phyloP scores from a whole-genome alignment of 73 alveolate species.

The Tetrahymena elliotti region DNA sequence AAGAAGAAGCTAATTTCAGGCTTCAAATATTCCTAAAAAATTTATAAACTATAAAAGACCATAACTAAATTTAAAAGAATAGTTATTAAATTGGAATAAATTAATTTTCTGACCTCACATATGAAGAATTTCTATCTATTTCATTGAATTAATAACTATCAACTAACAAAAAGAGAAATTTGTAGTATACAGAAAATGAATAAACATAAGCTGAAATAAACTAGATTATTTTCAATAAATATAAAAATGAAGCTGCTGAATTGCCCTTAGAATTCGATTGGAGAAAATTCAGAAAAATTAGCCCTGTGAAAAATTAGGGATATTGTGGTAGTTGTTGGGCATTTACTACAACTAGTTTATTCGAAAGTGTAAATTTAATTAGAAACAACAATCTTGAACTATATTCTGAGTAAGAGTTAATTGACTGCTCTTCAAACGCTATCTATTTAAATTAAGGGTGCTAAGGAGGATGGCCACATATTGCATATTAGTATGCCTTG shows the following conservation, averaged over 20 bases:
- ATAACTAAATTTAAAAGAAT: not conserved
- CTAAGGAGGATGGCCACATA: conserved; percentile 36
- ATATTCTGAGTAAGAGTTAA: conserved; percentile 44
- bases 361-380: conserved; percentile 22
- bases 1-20: not conserved
- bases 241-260: no score
- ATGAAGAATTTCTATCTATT: not conserved
- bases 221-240: not conserved
- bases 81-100: not conserved
- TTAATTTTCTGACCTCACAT: not conserved
- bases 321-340: conserved; percentile 54
- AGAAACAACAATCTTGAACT: not conserved
- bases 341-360: conserved; percentile 47
- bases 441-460: conserved; percentile 28
- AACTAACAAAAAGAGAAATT: not conserved
- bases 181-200: not conserved
- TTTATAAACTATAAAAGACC: not conserved
- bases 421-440: conserved; percentile 37
- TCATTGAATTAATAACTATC: not conserved
- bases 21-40: not conserved
- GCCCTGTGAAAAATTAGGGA: conserved; percentile 44
- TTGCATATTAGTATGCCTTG: conserved; percentile 7
- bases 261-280: not conserved
- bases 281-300: conserved; percentile 33
- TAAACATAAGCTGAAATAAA: not conserved